Percentiles rank a stretch among this genome's conserved stretches.
Conservation (phyloP, 2,329 filamentous ascomycete species). For the Proliferodiscus dingleyae region DNA sequence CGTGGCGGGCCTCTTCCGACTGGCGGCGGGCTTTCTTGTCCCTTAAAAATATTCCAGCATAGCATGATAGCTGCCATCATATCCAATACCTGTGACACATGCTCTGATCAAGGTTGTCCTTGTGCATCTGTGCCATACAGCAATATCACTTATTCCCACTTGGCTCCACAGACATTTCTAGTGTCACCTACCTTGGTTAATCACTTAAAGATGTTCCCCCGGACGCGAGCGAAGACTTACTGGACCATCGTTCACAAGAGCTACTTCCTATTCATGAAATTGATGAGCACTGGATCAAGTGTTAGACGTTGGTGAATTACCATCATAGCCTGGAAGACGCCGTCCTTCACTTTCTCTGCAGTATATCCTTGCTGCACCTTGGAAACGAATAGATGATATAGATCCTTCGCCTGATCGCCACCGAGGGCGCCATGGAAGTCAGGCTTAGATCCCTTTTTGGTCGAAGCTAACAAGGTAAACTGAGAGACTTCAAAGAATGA, state of each 20-base stretch:
- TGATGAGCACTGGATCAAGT: neutral
- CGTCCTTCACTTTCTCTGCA: slow-evolving; percentile 77
- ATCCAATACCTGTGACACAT: too few relatives aligned
- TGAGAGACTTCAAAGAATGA: slow-evolving; percentile 67
- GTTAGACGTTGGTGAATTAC: slow-evolving; percentile 9
- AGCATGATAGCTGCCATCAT: too few relatives aligned
- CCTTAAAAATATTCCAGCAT: too few relatives aligned
- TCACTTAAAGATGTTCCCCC: neutral
- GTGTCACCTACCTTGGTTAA: slow-evolving; percentile 24
- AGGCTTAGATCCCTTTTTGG: slow-evolving; percentile 94
- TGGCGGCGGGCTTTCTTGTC: too few relatives aligned
- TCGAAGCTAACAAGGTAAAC: slow-evolving; percentile 87
- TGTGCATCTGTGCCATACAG: neutral
- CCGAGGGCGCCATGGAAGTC: slow-evolving; percentile 87
- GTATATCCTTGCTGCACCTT: slow-evolving; percentile 70
- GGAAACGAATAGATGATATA: slow-evolving; percentile 80
- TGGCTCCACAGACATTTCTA: slow-evolving; percentile 27
- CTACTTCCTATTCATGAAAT: slow-evolving; percentile 56
- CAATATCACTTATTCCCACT: slow-evolving; percentile 14
- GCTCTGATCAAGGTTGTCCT: too few relatives aligned
- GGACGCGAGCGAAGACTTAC: slow-evolving; percentile 36
- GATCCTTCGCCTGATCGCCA: slow-evolving; percentile 68
- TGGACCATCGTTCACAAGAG: slow-evolving; percentile 79
- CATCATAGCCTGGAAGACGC: slow-evolving; percentile 99
- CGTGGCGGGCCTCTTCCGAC: too few relatives aligned